phyloP scores from a whole-genome alignment of 441 rosid species.

The Biscutella laevigata region DNA sequence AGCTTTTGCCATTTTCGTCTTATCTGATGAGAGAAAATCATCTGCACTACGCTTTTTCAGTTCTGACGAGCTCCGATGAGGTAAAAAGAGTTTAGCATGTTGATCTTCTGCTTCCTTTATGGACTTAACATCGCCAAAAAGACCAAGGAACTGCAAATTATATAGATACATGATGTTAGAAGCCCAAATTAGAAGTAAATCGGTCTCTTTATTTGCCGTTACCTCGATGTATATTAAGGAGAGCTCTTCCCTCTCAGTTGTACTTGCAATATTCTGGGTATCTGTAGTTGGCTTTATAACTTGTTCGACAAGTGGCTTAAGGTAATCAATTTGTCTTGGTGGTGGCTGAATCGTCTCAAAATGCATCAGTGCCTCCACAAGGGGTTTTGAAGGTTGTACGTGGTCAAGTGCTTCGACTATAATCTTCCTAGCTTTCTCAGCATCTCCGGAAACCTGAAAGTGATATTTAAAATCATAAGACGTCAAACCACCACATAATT shows the following conservation, averaged over 20 bases:
- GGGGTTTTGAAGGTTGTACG: slow-evolving; percentile 64
- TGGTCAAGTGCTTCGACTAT: slow-evolving; percentile 65
- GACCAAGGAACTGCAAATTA: slow-evolving; percentile 61
- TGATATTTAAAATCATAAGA: not conserved
- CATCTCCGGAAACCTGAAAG: slow-evolving; percentile 57
- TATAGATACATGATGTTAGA: not conserved
- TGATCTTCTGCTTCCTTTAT: slow-evolving; percentile 71
- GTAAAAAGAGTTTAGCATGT: slow-evolving; percentile 70
- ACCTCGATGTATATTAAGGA: slow-evolving; percentile 87
- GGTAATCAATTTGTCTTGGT: slow-evolving; percentile 61
- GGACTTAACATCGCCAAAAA: slow-evolving; percentile 61
- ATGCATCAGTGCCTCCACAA: slow-evolving; percentile 71
- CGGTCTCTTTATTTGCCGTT: not conserved
- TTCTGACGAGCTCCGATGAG: slow-evolving; percentile 58
- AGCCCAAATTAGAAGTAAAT: not conserved
- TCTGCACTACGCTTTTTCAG: slow-evolving; percentile 78
- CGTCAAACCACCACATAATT: slow-evolving; percentile 1
- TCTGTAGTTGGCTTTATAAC: slow-evolving; percentile 53
- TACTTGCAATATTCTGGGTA: slow-evolving; percentile 34
- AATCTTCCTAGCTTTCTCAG: slow-evolving; percentile 70
- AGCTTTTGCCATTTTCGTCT: slow-evolving; percentile 62
- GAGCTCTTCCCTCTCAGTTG: slow-evolving; percentile 77
- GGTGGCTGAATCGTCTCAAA: slow-evolving; percentile 62
- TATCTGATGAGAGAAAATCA: slow-evolving; percentile 71
- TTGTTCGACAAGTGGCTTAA: slow-evolving; percentile 65